Evolutionary conservation across 225 moss, liverwort and hornwort species (phyloP), one percentile per base, ranked within the genome.

Genomic region (Bryum argenteum): DNA sequence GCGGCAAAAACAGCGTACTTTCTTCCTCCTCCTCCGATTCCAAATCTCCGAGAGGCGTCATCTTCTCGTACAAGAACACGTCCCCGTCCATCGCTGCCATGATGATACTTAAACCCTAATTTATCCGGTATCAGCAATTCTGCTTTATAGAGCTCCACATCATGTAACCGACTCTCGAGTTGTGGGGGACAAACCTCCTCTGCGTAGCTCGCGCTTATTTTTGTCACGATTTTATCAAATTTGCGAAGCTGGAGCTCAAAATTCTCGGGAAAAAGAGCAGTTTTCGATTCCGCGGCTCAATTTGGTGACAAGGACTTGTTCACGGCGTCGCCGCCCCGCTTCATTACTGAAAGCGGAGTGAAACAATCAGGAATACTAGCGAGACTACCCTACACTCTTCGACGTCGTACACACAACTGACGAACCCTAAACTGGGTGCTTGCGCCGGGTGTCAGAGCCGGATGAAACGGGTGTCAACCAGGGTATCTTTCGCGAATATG

Each of bases 21-120:
- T 70, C 61, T 71, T 61, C 66, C 53, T 72, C 76, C 22, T 56
- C 69, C 45, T 73, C 82, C 19, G 20, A 38, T 16, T 5, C 26
- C 50, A 40, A 55, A 26, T 88, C 89, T 43, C 82, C 93, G n/a
- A 93, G 85, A 48, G 88, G 79, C 38, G 61, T 80, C 65, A 91
- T 56, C 9, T 85, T 78, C 6, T 93, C 77, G 54, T 96, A 96
- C 57, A 91, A 8, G 61, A 89, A 83, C 69, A 81, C 73, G 66
- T 80, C 62, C 9, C 58, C 77, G 58, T 72, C 69, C 76, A 72
- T 78, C 63, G 65, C 60, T 28, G 79, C 82, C 82, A 86, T 81
- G 39, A 70, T 82, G 78, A 77, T 24, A 43, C 81, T 40, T 64
- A 85, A 77, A 81, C 77, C 70, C 84, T 85, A 61, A 87, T 48